Percentiles rank a stretch among this genome's conserved stretches.
These are phyloP conservation scores for Aspergillus nanangensis DNA, from an alignment of 495 filamentous ascomycete species.

Conservation along the genomic window DNA sequence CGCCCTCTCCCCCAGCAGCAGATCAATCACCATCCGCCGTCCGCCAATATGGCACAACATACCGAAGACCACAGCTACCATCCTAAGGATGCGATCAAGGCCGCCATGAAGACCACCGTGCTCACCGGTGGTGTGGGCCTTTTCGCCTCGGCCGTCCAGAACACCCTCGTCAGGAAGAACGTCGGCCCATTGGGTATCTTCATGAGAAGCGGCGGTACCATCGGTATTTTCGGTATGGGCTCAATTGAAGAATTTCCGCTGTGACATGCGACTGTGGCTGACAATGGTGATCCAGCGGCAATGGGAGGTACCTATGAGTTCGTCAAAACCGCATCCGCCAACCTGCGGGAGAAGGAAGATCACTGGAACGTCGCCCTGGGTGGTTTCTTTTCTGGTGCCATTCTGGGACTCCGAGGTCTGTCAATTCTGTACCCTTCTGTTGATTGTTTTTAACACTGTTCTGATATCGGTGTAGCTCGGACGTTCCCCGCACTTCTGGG, in stretches of 20 bases:
- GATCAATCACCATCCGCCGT: constrained; percentile 18
- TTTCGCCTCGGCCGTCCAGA: constrained; percentile 73
- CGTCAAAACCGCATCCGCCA: constrained; percentile 64
- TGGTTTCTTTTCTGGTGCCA: constrained; percentile 66
- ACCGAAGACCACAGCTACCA: constrained; percentile 58
- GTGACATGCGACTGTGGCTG: constrained; percentile 5
- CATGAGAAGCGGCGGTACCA: constrained; percentile 62
- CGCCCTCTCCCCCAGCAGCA: constrained; percentile 14
- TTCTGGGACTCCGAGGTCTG: constrained; percentile 63
- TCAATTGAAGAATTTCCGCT: not conserved
- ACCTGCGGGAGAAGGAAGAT: constrained; percentile 73
- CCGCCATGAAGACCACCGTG: constrained; percentile 57
- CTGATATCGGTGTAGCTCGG: constrained; percentile 48
- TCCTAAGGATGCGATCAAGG: constrained; percentile 71
- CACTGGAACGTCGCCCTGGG: constrained; percentile 64
- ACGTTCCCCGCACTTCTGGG: constrained; percentile 78
- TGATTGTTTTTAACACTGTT: not conserved
- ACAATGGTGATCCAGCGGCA: constrained; percentile 53
- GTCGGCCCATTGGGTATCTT: constrained; percentile 73
- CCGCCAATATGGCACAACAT: constrained; percentile 44
- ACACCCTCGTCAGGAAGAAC: constrained; percentile 75
- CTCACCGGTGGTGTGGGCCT: constrained; percentile 65
- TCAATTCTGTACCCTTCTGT: constrained; percentile 2
- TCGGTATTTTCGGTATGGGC: constrained; percentile 60
- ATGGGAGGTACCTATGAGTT: constrained; percentile 80